phyloP scores from a whole-genome alignment of 306 rosid genomes.

The Delonix regia region DNA sequence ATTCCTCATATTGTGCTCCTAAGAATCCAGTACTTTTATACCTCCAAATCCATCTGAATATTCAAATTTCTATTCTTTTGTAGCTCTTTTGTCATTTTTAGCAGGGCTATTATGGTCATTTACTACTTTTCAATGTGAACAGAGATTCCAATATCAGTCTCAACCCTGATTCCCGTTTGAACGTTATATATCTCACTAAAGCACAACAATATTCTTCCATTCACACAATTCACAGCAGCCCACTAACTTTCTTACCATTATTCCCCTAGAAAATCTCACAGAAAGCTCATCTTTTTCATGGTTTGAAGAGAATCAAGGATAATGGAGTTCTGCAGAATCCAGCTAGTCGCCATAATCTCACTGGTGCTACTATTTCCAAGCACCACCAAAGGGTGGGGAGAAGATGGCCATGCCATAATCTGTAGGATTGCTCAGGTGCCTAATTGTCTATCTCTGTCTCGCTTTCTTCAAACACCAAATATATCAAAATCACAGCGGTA shows the following conservation, averaged over 20 bases:
- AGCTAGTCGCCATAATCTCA: slow-evolving; percentile 27
- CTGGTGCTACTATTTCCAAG: slow-evolving; percentile 54
- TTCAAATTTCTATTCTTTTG: neutral
- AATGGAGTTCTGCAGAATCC: slow-evolving; percentile 42
- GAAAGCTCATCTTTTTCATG: neutral
- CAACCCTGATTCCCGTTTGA: neutral
- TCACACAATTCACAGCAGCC: slow-evolving; percentile 25
- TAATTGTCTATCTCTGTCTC: neutral
- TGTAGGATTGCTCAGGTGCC: slow-evolving; percentile 81
- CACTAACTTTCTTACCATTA: neutral
- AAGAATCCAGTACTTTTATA: neutral
- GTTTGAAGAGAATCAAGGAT: slow-evolving; percentile 3
- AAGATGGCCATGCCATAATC: slow-evolving; percentile 64
- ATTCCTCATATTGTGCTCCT: neutral
- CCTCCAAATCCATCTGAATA: neutral
- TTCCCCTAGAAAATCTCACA: neutral
- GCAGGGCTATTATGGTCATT: neutral
- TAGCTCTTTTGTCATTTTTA: neutral
- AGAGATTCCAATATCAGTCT: neutral
- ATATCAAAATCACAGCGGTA: no score
- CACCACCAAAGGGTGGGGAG: slow-evolving; percentile 64
- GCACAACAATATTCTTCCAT: neutral
- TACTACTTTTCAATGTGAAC: neutral
- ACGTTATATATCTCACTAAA: neutral
- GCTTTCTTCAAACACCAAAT: neutral